Base-by-base conservation (phyloP, 192 early-diverging fungal species). In the Jimgerdemannia lactiflua region DNA sequence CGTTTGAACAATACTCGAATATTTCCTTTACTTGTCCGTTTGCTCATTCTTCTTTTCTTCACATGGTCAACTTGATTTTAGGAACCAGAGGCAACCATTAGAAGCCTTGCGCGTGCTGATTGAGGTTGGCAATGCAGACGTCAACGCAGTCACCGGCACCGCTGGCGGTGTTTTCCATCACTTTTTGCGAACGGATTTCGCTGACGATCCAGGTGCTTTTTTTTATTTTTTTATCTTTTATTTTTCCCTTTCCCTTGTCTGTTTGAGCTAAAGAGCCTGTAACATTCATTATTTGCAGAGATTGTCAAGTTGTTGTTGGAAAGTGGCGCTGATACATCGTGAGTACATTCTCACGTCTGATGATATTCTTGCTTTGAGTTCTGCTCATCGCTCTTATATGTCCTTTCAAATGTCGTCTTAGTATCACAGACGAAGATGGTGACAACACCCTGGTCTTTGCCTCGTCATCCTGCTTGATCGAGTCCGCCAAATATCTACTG, bases 221-320 rank as follows among this genome's bases (percentile, higher is more conserved):
- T 10, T 59, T 59, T 6, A 1, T 59, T 59, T 10, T 59, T 59
- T 59, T 59, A 59, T 59, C 14, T 59, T 6, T 14, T 59, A 6
- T 59, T 10, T 59, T 59, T 59, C 2, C 49, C 8, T 2, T 59
- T 59, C 49, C 29, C 29, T 29, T 29, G 29, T 29, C 29, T 0
- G 29, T 29, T 29, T 29, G 29, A 29, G 29, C 29, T 29, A 29
- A 29, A 29, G 29, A 29, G 1, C 29, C 29, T 29, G 29, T 29
- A 29, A 29, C 1, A 10, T 59, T 59, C 6, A 59, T 59, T 59
- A 10, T 10, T 14, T 14, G 80, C 73, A 20, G 80, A 82, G 64
- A 75, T 82, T 72, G 73, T 78, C 10, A 76, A 82, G 64, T 76
- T 82, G 77, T 11, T 82, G 59, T 40, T 82, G 68, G 59, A 78